A percentile compares a stretch with the other conserved stretches of the same genome.
These are phyloP conservation scores for Neurospora sp. DNA, from an alignment of 495 filamentous ascomycete genomes.

Conservation along the genomic window DNA sequence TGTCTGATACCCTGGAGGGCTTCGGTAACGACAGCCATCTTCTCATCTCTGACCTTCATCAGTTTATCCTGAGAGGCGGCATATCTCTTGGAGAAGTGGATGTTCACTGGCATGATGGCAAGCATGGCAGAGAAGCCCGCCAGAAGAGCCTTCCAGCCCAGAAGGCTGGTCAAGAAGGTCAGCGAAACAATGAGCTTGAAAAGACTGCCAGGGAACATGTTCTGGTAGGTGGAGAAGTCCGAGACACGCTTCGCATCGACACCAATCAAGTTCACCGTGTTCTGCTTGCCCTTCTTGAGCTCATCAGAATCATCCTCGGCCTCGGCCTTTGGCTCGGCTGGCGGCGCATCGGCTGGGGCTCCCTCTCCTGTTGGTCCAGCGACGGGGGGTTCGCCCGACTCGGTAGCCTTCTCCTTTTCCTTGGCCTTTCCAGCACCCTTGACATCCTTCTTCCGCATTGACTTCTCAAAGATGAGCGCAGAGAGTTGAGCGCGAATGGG, in stretches of 20 bases:
- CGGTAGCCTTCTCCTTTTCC: constrained; percentile 16
- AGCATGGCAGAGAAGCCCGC: constrained; percentile 57
- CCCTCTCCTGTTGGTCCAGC: constrained; percentile 17
- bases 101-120: constrained; percentile 58
- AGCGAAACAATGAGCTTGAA: constrained; percentile 56
- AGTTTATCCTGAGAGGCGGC: constrained; percentile 55
- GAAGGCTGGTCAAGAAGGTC: constrained; percentile 53
- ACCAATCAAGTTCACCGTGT: constrained; percentile 68
- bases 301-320: constrained; percentile 45
- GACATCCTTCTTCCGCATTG: constrained; percentile 70
- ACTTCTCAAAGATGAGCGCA: constrained; percentile 65
- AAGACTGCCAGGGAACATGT: constrained; percentile 50
- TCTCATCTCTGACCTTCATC: constrained; percentile 73
- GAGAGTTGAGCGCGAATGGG: constrained; percentile 62
- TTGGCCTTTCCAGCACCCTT: constrained; percentile 32
- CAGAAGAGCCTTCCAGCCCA: constrained; percentile 63
- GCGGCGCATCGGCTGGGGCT: neutral
- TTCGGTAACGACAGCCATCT: constrained; percentile 70
- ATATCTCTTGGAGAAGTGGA: constrained; percentile 58
- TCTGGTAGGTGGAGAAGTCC: constrained; percentile 57
- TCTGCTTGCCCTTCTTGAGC: constrained; percentile 54
- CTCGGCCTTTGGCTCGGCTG: constrained; percentile 17
- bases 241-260: constrained; percentile 67
- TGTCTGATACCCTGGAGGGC: constrained; percentile 76
- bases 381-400: constrained; percentile 12